Evolutionary conservation across 169 alveolate genomes (phyloP), one percentile per base, ranked within the genome.

Genomic region (Plasmodium coatneyi): DNA sequence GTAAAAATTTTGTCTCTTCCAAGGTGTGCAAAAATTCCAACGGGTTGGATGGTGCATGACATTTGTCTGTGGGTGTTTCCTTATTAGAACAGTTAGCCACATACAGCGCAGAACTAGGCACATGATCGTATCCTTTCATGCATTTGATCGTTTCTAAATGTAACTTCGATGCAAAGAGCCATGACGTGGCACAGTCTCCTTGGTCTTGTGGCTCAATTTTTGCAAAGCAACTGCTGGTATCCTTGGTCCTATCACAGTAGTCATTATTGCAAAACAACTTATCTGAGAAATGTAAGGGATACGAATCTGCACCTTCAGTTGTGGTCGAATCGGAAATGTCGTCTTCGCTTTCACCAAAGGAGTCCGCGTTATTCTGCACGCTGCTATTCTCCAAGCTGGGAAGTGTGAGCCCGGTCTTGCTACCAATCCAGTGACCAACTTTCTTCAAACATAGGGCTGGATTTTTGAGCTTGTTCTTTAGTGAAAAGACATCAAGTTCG

Each of bases 81-180:
- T 56, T 36, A 30, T 12, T 4, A 16, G 81, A 30, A 43, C 92
- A 71, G 22, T 71, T 36, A 19, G 83, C 84, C 14, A 71, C 60
- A 32, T 54, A 84, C 16, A 71, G 52, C 10, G 92, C 83, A 7
- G 92, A 71, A 39, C 78, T 10, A 1, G 12, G 12, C 2, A 41
- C 7, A 9, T 71, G 76, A 5, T 72, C 54, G 76, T 84, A 19
- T 0, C 92, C 84, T 3, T 49, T 84, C 92, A 84, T 39, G 6
- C 92, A 71, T n/a, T 16, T 84, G 1, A 74, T 16, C 1, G 83
- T n/a, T 84, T 71, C 92, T 12, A 84, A 34, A 1, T 52, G 78
- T 12, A 30, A 5, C 52, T 81, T 81, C 32, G 89, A 81, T 0
- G 79, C 89, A 41, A 81, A 81, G 10, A 81, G 16, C 76, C 89